phyloP scores from a whole-genome alignment of 495 filamentous ascomycete genomes.

The Hypoxylon lenormandii region DNA sequence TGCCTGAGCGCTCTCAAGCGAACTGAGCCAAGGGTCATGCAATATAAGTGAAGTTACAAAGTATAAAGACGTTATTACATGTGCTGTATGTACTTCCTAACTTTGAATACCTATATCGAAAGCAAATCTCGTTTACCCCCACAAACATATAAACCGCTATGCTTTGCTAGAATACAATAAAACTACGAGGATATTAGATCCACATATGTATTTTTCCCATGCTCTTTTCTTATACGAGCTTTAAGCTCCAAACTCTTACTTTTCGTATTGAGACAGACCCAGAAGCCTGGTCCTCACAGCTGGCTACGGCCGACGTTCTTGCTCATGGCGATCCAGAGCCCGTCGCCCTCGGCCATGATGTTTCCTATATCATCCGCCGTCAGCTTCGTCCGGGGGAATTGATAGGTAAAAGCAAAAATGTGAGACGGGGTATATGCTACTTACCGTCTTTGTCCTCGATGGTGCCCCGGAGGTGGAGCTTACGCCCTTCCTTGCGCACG shows the following conservation, averaged over 20 bases:
- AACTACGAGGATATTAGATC: not conserved
- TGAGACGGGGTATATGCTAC: not conserved
- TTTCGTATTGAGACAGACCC: not conserved
- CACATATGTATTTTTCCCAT: not conserved
- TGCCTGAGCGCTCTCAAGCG: not conserved
- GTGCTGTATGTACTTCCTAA: slow-evolving; percentile 25
- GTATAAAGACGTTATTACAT: slow-evolving; percentile 16
- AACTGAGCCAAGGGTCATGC: not conserved
- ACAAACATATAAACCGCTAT: slow-evolving; percentile 8
- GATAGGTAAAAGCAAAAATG: no score
- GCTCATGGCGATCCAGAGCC: slow-evolving; percentile 44
- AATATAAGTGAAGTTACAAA: slow-evolving; percentile 3
- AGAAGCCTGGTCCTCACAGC: slow-evolving; percentile 30
- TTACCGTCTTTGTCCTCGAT: slow-evolving; percentile 52
- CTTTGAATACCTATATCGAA: slow-evolving; percentile 16
- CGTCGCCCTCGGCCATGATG: slow-evolving; percentile 46
- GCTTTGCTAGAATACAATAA: not conserved
- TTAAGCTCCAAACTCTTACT: not conserved
- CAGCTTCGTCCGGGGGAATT: slow-evolving; percentile 3
- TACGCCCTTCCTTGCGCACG: slow-evolving; percentile 49
- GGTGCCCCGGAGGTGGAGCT: slow-evolving; percentile 44
- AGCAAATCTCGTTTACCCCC: not conserved
- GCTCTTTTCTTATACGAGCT: slow-evolving; percentile 5
- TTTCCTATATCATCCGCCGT: slow-evolving; percentile 37
- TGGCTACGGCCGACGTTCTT: slow-evolving; percentile 20